Base-by-base conservation (phyloP, 148 eudicot species). In the Cornus suecica region DNA sequence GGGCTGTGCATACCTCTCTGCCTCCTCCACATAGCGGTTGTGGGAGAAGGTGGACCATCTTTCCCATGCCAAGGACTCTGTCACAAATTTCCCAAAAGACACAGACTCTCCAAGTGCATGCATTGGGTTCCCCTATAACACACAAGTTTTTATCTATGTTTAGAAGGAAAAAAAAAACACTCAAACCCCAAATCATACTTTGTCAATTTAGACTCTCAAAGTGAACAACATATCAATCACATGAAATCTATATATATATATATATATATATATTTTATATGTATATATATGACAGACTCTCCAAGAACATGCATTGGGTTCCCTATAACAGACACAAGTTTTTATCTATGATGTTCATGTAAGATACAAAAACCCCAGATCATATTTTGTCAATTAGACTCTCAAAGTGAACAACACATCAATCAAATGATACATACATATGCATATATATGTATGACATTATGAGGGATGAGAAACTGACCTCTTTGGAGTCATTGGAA, bases 31-130 rank as follows among this genome's bases (percentile, higher is more conserved):
- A 5, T 92, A 88, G 1, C 89, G 85, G 69, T 92, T 94, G 65
- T 88, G 89, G 27, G 90, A 54, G 80, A 92, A 94, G 18, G 88
- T 52, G 1, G 98, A 90, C 98, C 97, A 94, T 87, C 84, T 92
- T n/a, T 94, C 98, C 98, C 98, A 94, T 61, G 91, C 79, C 62
- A 94, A 76, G 0, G 97, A 80, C 26, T 94, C 98, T 4, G 87
- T 28, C 83, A 74, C 79, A 61, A 83, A 94, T 80, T 96, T 88
- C 37, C 98, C 98, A 76, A 94, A 90, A 26, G 98, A 94, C 23
- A 94, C 76, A 0, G 96, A 90, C 28, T 92, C 94, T 68, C 83
- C 90, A 15, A 88, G 82, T 32, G 79, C 90, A 81, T 80, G 88
- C 77, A 84, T 78, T 64, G 80, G 84, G 73, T 85, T 87, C 52